These are phyloP conservation scores for Kazachstania martiniae DNA, from an alignment of 805 yeast species.

Conservation along the genomic window DNA sequence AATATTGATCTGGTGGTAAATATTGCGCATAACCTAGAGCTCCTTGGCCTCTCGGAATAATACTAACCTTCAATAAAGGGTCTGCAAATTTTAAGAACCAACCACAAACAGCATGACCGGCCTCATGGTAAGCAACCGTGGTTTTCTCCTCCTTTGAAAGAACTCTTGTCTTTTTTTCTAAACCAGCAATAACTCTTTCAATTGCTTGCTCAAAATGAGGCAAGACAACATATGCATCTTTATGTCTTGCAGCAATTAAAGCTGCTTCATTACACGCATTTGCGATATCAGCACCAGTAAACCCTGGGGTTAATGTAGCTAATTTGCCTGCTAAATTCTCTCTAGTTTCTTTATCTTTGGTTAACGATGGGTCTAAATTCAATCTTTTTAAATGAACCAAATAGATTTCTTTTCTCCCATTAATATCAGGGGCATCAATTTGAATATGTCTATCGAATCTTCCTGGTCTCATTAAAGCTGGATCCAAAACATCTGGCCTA, in stretches of 20 bases:
- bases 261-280: conserved; percentile 94
- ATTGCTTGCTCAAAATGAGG: conserved; percentile 84
- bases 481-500: conserved; percentile 82
- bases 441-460: conserved; percentile 85
- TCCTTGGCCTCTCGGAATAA: conserved; percentile 90
- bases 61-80: conserved; percentile 85
- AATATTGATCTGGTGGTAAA: conserved; percentile 78
- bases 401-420: conserved; percentile 81
- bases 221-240: conserved; percentile 49
- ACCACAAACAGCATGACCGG: conserved; percentile 94
- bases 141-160: conserved; percentile 71
- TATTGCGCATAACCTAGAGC: conserved; percentile 96
- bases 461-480: conserved; percentile 88
- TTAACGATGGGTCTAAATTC: conserved; percentile 15
- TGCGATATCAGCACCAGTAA: conserved; percentile 93
- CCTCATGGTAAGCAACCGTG: conserved; percentile 89
- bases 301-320: conserved; percentile 90
- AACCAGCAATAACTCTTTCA: conserved; percentile 91
- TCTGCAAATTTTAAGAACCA: conserved; percentile 86
- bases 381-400: conserved; percentile 59
- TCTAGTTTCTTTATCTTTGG: conserved; percentile 38
- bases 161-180: conserved; percentile 74
- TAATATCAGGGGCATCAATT: conserved; percentile 79
- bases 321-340: conserved; percentile 69
- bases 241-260: conserved; percentile 76